Base-by-base conservation (phyloP, 2,329 filamentous ascomycete genomes). In the Thelonectria rubi region DNA sequence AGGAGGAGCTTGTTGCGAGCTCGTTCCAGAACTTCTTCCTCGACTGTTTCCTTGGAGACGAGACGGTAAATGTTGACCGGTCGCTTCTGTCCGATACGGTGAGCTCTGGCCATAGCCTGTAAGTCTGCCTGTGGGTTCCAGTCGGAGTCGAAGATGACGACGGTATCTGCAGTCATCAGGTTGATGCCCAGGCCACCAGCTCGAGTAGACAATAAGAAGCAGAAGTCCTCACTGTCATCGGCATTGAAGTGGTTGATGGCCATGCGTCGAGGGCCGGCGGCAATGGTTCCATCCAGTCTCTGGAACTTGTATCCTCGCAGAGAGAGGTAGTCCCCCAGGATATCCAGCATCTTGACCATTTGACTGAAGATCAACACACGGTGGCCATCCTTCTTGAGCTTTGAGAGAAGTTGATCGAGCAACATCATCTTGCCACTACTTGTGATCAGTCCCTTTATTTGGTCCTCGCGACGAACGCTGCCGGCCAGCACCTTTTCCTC, bases 401-500 rank as follows among this genome's bases (percentile, higher is more conserved):
- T 99, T 6, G 91, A 91, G 11, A 99, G 84, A n/a, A 99, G 88
- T 74, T 94, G 93, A 71, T 99, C 95, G 8, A 99, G 86, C 50
- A 99, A 84, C 93, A 98, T 98, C 95, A 99, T 97, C 80, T 99
- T 99, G 69, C 96, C 96, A 79, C 95, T 99, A 74, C 93, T 97
- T 4, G 94, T 94, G 73, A 99, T 97, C 63, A 99, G 85, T 18
- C 92, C 92, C 75, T 97, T 95, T 70, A 99, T 86, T 65, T 93
- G 88, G 74, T 98, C 95, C 73, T 98, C 94, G 30, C 94, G 91
- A 18, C 91, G 89, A 55, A 86, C 86, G 71, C 90, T 93, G 14
- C 92, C 93, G 62, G 87, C 89, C 52, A 98, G 79, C 12, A 98
- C 92, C 68, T 91, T 92, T 60, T 97, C 92, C 75, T 99, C 95